phyloP scores from a whole-genome alignment of 148 eudicot species.

The Bassia scoparia region DNA sequence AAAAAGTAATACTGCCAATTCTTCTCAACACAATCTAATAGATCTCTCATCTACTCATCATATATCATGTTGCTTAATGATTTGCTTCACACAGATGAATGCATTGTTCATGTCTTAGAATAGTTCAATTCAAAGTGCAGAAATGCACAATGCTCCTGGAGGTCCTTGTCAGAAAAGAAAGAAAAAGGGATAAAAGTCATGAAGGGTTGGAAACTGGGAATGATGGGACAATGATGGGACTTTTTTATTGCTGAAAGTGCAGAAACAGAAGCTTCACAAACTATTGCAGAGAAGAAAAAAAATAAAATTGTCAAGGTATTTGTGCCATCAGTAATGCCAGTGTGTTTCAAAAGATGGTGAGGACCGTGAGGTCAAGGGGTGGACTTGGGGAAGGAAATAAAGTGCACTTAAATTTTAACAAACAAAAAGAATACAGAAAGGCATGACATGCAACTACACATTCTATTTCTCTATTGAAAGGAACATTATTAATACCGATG shows the following conservation, averaged over 20 bases:
- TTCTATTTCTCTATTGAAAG: neutral
- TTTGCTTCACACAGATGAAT: neutral
- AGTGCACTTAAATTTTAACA: neutral
- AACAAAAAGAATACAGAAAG: slow-evolving; percentile 6
- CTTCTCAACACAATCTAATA: neutral
- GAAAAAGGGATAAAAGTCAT: neutral
- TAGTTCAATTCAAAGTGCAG: neutral
- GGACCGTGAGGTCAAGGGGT: neutral
- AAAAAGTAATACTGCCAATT: neutral
- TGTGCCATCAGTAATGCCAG: neutral
- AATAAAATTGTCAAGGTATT: no score
- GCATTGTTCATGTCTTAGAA: neutral
- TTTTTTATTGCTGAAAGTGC: neutral
- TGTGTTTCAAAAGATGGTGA: neutral
- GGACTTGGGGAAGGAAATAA: neutral
- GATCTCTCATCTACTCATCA: neutral
- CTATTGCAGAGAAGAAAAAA: neutral
- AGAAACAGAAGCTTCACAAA: neutral
- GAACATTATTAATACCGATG: slow-evolving; percentile 52
- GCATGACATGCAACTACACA: neutral
- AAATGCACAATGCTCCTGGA: neutral
- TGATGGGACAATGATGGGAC: no score
- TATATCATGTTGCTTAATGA: neutral
- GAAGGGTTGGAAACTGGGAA: neutral
- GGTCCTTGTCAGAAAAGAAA: neutral